Base-by-base conservation (phyloP, 2,329 filamentous ascomycete species). In the Sarocladium kiliense region DNA sequence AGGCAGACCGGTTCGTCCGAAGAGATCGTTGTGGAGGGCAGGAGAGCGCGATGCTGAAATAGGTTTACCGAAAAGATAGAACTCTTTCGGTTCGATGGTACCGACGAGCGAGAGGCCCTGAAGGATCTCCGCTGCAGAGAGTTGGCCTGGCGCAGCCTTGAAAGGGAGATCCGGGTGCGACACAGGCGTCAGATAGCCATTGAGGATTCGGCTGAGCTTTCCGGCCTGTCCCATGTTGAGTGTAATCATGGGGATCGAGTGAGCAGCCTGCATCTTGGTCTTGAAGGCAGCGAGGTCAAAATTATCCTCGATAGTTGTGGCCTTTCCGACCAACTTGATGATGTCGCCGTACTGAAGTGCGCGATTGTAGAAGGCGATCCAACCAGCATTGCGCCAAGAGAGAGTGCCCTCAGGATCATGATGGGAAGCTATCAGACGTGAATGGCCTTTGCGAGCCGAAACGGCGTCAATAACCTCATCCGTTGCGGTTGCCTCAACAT, bases 171-270 rank as follows among this genome's bases (percentile, higher is more conserved):
- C 81, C 1, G 91, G 89, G 68, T 97, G 94, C 2, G 91, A 91
- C 14, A 99, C 94, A 0, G 94, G 94, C 0, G 94, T 97, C 76
- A 99, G 84, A 76, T 97, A 97, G 27, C 82, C 79, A 71, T 99
- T 99, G 57, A 95, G 76, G 44, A 99, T 87, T 32, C 94, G 86
- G 65, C 91, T 96, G 41, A 97, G 80, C 73, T 96, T 94, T 50
- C 94, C 94, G 25, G 82, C 77, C 49, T 84, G 77, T 27, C 93
- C 92, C 93, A 99, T 97, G 72, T 99, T 99, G 67, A 99, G 88
- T 1, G 89, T 91, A 62, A 99, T 97, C 55, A 99, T 74, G 1
- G 92, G 93, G n/a, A 85, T 84, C 54, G 87, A 79, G 65, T 95
- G 88, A 1, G 88, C 81, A 23, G 79, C 76, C 36, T 83, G 77